These are phyloP conservation scores for Penicillium turbatum DNA, from an alignment of 495 filamentous ascomycete species.

Conservation along the genomic window DNA sequence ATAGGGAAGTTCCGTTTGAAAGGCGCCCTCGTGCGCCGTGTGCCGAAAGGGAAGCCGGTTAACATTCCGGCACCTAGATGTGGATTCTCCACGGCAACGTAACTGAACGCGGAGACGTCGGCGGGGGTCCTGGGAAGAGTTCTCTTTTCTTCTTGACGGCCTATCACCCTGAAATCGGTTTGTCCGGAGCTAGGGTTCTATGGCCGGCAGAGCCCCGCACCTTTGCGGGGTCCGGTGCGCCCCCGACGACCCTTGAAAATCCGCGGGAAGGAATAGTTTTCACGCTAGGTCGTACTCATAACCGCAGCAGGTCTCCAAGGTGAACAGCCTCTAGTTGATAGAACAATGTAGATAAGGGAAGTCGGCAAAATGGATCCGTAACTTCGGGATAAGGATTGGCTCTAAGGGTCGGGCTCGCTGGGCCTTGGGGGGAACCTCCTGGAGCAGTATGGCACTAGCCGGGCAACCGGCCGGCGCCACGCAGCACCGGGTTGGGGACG, in stretches of 20 bases:
- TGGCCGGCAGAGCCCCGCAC: conserved; percentile 50
- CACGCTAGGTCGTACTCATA: conserved; percentile 63
- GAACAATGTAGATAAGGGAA: conserved; percentile 66
- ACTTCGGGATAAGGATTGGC: conserved; percentile 70
- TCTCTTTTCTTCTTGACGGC: conserved; percentile 27
- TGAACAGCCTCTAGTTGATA: conserved; percentile 72
- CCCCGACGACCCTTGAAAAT: conserved; percentile 67
- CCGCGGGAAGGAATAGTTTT: conserved; percentile 63
- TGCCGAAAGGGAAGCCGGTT: conserved; percentile 66
- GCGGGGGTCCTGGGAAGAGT: conserved; percentile 53
- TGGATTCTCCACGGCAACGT: conserved; percentile 61
- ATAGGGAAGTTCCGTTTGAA: conserved; percentile 65
- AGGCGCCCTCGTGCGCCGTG: conserved; percentile 53
- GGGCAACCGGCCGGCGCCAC: conserved; percentile 47
- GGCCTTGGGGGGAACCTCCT: conserved; percentile 8
- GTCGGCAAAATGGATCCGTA: conserved; percentile 70
- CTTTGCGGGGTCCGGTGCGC: conserved; percentile 60
- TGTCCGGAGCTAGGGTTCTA: conserved; percentile 37
- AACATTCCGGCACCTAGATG: conserved; percentile 66
- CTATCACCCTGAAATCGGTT: conserved; percentile 55
- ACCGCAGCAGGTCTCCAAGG: conserved; percentile 69
- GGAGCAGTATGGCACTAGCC: conserved; percentile 49
- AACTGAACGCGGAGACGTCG: conserved; percentile 59
- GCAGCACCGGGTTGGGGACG: conserved; percentile 52
- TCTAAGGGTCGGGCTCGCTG: conserved; percentile 54